phyloP scores from a whole-genome alignment of 2,329 filamentous ascomycete species.

The Fusarium pseudonygamai region DNA sequence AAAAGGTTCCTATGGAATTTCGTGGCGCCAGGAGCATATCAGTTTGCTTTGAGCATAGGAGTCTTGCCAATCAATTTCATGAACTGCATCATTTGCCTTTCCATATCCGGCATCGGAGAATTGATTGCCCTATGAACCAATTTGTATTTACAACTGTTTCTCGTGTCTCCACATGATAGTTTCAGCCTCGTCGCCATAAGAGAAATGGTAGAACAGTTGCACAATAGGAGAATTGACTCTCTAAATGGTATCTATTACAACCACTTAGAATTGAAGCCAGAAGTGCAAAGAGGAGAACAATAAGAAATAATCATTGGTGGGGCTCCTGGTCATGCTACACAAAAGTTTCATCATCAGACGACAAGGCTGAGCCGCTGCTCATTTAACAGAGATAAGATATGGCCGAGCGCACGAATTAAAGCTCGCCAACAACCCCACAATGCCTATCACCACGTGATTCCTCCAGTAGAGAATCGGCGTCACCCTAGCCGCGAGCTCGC shows the following conservation, averaged over 20 bases:
- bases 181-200: neutral
- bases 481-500: conserved; percentile 48
- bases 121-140: conserved; percentile 37
- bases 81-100: neutral
- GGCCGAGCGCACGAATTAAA: conserved; percentile 19
- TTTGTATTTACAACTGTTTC: conserved; percentile 31
- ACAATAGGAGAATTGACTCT: neutral
- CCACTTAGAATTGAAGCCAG: neutral
- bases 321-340: neutral
- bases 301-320: neutral
- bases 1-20: neutral
- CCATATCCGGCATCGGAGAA: conserved; percentile 21
- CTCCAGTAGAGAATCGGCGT: conserved; percentile 48
- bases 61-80: neutral
- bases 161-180: conserved; percentile 11
- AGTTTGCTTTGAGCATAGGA: neutral
- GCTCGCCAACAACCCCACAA: neutral
- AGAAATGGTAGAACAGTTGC: neutral
- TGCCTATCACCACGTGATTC: conserved; percentile 49
- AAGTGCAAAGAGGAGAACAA: neutral
- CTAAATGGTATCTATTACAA: neutral
- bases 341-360: conserved; percentile 22
- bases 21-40: neutral
- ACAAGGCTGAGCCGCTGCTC: conserved; percentile 14
- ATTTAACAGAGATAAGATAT: conserved; percentile 22